These are phyloP conservation scores for Clonostachys rosea DNA, from an alignment of 2,329 filamentous ascomycete genomes.

Conservation along the genomic window DNA sequence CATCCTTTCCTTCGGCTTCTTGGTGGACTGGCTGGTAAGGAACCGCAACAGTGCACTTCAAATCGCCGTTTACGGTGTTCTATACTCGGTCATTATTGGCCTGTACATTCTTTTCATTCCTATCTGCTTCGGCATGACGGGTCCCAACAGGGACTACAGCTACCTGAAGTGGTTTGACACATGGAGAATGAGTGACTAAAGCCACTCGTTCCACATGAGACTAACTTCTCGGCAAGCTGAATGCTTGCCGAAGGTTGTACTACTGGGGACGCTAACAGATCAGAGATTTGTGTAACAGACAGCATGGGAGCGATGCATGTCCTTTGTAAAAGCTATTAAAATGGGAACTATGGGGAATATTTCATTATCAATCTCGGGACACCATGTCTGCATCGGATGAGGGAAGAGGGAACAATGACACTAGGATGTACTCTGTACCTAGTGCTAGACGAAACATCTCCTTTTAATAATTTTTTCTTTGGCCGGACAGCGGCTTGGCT, in stretches of 20 bases:
- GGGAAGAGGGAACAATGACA: neutral
- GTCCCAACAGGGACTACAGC: slow-evolving; percentile 74
- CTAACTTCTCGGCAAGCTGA: too few species aligned
- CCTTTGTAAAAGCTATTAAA: too few species aligned
- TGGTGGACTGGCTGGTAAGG: slow-evolving; percentile 76
- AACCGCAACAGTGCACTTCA: slow-evolving; percentile 60
- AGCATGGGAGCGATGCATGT: too few species aligned
- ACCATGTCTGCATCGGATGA: neutral
- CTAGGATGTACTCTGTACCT: slow-evolving; percentile 2
- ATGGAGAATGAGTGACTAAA: slow-evolving; percentile 66
- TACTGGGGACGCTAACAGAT: too few species aligned
- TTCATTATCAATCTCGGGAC: neutral
- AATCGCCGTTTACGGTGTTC: slow-evolving; percentile 62
- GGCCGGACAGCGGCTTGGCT: neutral
- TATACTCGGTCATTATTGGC: slow-evolving; percentile 73
- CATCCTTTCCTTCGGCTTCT: slow-evolving; percentile 84
- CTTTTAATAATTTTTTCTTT: slow-evolving; percentile 8
- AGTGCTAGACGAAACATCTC: slow-evolving; percentile 18
- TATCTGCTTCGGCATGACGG: slow-evolving; percentile 95
- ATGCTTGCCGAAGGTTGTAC: too few species aligned
- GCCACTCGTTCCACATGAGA: too few species aligned
- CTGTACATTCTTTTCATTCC: slow-evolving; percentile 89
- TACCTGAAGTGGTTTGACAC: slow-evolving; percentile 91
- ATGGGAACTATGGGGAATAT: too few species aligned
- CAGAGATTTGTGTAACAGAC: too few species aligned